Base-by-base conservation (phyloP, 2,329 filamentous ascomycete species). In the Aphanocladium album region DNA sequence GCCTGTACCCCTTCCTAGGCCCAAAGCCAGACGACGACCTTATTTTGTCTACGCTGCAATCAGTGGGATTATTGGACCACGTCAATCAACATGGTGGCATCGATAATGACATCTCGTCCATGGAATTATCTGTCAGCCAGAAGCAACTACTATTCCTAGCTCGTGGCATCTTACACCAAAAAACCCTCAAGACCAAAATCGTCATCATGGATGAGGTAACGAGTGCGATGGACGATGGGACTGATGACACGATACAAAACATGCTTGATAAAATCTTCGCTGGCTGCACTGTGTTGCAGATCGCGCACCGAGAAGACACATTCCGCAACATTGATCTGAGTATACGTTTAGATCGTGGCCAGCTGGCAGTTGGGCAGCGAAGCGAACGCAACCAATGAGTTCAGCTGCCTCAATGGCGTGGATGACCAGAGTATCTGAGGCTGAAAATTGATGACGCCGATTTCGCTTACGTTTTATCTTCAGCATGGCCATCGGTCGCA, bases 1-100 rank as follows among this genome's bases (percentile, higher is more conserved):
- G 82, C 51, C 69, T 78, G 11, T 58, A 43, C 17, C 60, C 60
- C n/a, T 62, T 58, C 33, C 14, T 17, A 2, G 57, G 49, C 6
- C n/a, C 43, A 6, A 4, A 53, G 5, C 46, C 49, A 12, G 27
- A 46, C 0, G 49, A 46, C 5, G 19, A 27, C 2, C 5, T 21
- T 1, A 19, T 46, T 1, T 37, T n/a, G 3, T 47, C 23, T 14
- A 43, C 52, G 3, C 11, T 60, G 16, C 37, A 51, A 14, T 23
- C 35, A 1, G 35, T 56, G 5, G 59, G 45, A 2, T 17, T 60
- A 17, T 25, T 11, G 23, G 8, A 43, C 16, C 33, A 50, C 6
- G 35, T 60, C 17, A 5, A 56, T 3, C 12, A 21, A 2, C 19
- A 35, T 8, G 59, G 52, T 16, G 52, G 59, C 14, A 11, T 60